Conservation (phyloP, 2,329 filamentous ascomycete species). For the Cercospora sp. region DNA sequence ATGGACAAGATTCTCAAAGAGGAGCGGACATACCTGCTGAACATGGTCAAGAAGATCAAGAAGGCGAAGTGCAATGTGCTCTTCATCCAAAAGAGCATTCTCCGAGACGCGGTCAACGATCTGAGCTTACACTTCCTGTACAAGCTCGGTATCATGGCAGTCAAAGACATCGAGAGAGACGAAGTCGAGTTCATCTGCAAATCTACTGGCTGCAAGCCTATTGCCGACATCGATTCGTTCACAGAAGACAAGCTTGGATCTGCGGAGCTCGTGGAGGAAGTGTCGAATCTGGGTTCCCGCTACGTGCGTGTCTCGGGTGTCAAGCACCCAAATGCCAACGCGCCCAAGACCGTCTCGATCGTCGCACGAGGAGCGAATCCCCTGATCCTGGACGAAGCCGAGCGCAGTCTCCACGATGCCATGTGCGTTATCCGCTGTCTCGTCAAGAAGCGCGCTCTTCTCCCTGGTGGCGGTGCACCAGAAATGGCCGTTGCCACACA, state of each 20-base stretch:
- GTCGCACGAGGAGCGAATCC: constrained; percentile 92
- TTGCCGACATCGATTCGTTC: constrained; percentile 97
- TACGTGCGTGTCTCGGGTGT: constrained; percentile 96
- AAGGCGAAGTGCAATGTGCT: constrained; percentile 99
- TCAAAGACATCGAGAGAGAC: constrained; percentile 98
- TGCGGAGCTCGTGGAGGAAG: constrained; percentile 91
- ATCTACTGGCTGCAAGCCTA: constrained; percentile 96
- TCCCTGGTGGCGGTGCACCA: constrained; percentile 92
- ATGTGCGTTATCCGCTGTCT: constrained; percentile 96
- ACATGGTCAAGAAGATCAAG: constrained; percentile 99
- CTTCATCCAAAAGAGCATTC: constrained; percentile 96
- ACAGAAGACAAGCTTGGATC: constrained; percentile 96
- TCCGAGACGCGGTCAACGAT: constrained; percentile 96
- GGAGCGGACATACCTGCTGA: constrained; percentile 94
- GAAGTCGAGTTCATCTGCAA: constrained; percentile 99
- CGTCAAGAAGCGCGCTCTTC: constrained; percentile 99
- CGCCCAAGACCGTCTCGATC: constrained; percentile 84
- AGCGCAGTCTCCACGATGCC: constrained; percentile 93
- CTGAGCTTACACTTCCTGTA: constrained; percentile 95
- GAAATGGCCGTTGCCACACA: constrained; percentile 94
- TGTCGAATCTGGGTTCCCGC: constrained; percentile 79
- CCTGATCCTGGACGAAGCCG: constrained; percentile 93
- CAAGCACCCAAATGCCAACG: constrained; percentile 60
- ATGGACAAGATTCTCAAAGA: constrained; percentile 99
- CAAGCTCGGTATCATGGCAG: constrained; percentile 89